Percentiles rank a stretch among this genome's conserved stretches.
phyloP scores from a whole-genome alignment of 441 rosid species.

The Pelargonium cotyledonis region DNA sequence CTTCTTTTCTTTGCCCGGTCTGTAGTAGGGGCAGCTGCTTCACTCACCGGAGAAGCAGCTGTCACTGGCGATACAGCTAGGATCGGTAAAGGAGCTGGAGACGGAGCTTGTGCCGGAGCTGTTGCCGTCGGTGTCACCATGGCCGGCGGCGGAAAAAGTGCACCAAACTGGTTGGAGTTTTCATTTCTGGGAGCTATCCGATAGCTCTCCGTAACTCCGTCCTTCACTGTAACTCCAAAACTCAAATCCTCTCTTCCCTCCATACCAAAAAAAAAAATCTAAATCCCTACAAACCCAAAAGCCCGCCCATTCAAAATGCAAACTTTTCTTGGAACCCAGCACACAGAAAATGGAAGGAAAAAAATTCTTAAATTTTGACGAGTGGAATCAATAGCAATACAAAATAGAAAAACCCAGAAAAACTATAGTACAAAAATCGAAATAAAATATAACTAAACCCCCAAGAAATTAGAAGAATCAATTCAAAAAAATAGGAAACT shows the following conservation, averaged over 20 bases:
- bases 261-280: conserved; percentile 34
- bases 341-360: not conserved
- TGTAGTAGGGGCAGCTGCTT: not conserved
- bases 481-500: not conserved
- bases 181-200: conserved; percentile 49
- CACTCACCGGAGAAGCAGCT: conserved; percentile 26
- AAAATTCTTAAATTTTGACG: not conserved
- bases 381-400: not conserved
- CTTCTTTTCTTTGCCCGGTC: not conserved
- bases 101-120: not conserved
- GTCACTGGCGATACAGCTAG: conserved; percentile 8
- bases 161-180: conserved; percentile 33
- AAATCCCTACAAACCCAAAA: not conserved
- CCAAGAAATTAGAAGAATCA: not conserved
- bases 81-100: no score
- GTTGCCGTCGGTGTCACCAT: not conserved
- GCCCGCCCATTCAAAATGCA: conserved; percentile 3
- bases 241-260: conserved; percentile 51
- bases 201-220: conserved; percentile 46
- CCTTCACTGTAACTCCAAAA: conserved; percentile 43
- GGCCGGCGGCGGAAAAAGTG: conserved; percentile 26
- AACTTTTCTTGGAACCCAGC: not conserved
- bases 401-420: not conserved
- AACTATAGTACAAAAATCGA: not conserved
- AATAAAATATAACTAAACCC: not conserved